Evolutionary conservation across 1,284 basidiomycete genomes (phyloP).

Genomic region (Volvariella volvacea): DNA sequence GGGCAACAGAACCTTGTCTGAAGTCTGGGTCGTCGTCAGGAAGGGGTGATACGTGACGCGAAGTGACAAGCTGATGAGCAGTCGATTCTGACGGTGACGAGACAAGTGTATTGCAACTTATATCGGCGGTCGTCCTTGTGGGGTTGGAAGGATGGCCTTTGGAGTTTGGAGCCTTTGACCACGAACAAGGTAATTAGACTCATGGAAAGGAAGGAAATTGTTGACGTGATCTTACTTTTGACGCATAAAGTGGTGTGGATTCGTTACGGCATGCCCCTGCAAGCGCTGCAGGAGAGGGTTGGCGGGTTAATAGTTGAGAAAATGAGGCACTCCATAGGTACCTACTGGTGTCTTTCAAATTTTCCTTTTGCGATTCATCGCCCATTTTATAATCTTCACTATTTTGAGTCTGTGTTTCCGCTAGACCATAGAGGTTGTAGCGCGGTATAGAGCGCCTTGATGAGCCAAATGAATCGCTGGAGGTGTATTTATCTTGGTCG

Average conservation of each 20-base stretch:
- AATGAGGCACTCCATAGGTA: too few relatives aligned
- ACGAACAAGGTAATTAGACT: not conserved
- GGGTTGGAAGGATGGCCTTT: slow-evolving; percentile 4
- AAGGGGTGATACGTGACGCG: slow-evolving; percentile 5
- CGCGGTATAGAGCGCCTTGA: slow-evolving; percentile 22
- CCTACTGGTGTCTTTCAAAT: slow-evolving; percentile 17
- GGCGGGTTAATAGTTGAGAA: too few relatives aligned
- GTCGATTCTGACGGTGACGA: slow-evolving; percentile 18
- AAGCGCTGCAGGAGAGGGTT: too few relatives aligned
- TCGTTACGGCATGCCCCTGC: too few relatives aligned
- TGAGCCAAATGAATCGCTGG: slow-evolving; percentile 22
- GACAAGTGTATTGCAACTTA: slow-evolving; percentile 2
- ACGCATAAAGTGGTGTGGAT: too few relatives aligned
- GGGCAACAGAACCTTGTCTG: slow-evolving; percentile 59
- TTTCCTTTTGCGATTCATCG: slow-evolving; percentile 48
- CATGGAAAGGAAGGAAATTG: too few relatives aligned
- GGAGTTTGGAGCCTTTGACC: slow-evolving; percentile 12
- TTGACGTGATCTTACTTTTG: too few relatives aligned
- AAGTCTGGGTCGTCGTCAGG: slow-evolving; percentile 11
- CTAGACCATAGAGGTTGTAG: slow-evolving; percentile 45
- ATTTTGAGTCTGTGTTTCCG: slow-evolving; percentile 42
- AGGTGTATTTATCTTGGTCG: slow-evolving; percentile 15
- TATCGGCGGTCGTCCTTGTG: too few relatives aligned
- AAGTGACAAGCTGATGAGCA: slow-evolving; percentile 14
- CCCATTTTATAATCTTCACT: slow-evolving; percentile 20